Evolutionary conservation across 257 asterid genomes (phyloP), one percentile per base, ranked within the genome.

Genomic region (Verbascum thapsus): DNA sequence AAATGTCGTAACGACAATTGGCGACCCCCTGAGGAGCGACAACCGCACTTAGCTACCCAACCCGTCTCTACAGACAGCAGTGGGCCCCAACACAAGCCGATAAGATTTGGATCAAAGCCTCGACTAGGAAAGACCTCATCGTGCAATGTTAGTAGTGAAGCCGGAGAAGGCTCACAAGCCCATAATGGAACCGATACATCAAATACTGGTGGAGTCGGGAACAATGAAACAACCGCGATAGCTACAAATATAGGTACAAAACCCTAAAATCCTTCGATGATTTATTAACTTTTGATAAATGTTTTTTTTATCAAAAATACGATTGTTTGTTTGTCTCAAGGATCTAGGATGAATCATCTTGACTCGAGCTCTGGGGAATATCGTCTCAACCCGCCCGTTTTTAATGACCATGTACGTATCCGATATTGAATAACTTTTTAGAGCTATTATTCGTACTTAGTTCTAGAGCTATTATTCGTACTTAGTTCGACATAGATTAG

Each of bases 41-140:
- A 58, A 38, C 6, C 71, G 0, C 16, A 13, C 56, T 34, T 6
- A 7, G 10, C 19, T 7, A 3, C 13, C 17, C 15, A 13, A 0
- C 13, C 39, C 0, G 15, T 10, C 5, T 1, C 53, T 11, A 0
- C 37, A 0, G 72, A 70, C 17, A 2, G 49, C 0, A 44, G 11
- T 7, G 75, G 59, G 11, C 12, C 73, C n/a, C 52, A 10, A 3
- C 32, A 43, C 61, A 79, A 35, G 53, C 66, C 64, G 0, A 61
- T 85, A 60, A 51, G 63, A 10, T 82, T 76, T 17, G 88, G 85
- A 6, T 76, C 70, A 2, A 82, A 76, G 88, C 88, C 88, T 7
- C 67, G 42, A 1, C 0, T 63, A 0, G 32, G 22, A 13, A 38
- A 62, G 53, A 9, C 43, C 41, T 0, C 22, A 8, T 23, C 66